phyloP scores from a whole-genome alignment of 371 early-diverging fungal genomes.

The Capniomyces stellatus region DNA sequence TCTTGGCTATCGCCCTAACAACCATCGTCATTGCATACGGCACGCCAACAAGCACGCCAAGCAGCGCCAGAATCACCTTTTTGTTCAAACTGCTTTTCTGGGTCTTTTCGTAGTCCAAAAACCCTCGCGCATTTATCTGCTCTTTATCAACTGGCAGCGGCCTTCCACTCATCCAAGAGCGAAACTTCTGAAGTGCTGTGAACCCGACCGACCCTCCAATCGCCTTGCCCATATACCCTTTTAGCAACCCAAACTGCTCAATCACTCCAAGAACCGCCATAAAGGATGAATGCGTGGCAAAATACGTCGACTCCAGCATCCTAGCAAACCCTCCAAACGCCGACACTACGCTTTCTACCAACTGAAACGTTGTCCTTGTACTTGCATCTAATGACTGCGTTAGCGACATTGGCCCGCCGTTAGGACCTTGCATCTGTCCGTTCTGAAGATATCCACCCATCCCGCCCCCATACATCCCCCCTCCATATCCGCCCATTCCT shows the following conservation, averaged over 20 bases:
- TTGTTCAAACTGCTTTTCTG: conserved; percentile 26
- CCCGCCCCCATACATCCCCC: conserved; percentile 24
- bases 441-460: conserved; percentile 20
- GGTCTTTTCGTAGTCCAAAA: conserved; percentile 42
- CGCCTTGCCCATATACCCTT: conserved; percentile 59
- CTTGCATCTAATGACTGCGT: conserved; percentile 66
- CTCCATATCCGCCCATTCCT: conserved; percentile 30
- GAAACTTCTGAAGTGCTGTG: conserved; percentile 43
- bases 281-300: conserved; percentile 90
- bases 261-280: conserved; percentile 95
- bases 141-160: conserved; percentile 40
- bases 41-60: conserved; percentile 63
- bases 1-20: conserved; percentile 42
- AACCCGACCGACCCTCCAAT: conserved; percentile 38
- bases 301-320: conserved; percentile 90
- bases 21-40: conserved; percentile 78
- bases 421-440: conserved; percentile 10
- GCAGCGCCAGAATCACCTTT: conserved; percentile 58
- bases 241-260: conserved; percentile 81
- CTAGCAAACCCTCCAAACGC: conserved; percentile 92
- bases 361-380: conserved; percentile 73
- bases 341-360: conserved; percentile 76
- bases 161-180: conserved; percentile 42
- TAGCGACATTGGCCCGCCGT: conserved; percentile 35
- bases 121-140: conserved; percentile 47